These are phyloP conservation scores for Saposhnikovia divaricata DNA, from an alignment of 129 eudicot genomes.

Conservation along the genomic window DNA sequence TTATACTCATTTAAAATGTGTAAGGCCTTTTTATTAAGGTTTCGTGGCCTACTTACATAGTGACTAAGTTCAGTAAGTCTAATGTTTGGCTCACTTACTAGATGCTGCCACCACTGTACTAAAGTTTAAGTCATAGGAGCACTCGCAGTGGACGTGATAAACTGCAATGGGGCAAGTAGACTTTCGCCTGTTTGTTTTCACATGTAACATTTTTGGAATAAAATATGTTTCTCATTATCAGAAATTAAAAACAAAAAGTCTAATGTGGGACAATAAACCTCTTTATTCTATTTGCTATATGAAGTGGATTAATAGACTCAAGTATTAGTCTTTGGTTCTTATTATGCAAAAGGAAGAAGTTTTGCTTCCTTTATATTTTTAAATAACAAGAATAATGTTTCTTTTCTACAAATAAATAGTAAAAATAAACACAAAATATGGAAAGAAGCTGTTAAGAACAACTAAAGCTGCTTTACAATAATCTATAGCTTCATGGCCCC, in stretches of 20 bases:
- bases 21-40: background rate
- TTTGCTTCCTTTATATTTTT: background rate
- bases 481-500: background rate
- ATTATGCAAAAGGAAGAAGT: too few relatives aligned
- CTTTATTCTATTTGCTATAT: background rate
- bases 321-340: background rate
- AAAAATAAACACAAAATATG: background rate
- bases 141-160: background rate
- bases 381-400: background rate
- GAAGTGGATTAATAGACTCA: background rate
- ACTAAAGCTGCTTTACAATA: background rate
- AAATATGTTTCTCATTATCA: background rate
- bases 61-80: background rate
- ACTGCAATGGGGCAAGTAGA: background rate
- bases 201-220: background rate
- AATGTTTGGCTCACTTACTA: background rate
- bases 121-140: background rate
- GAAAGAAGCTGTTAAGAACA: background rate
- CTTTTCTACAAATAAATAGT: background rate
- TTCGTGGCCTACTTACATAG: background rate
- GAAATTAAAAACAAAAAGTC: background rate
- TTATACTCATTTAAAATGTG: background rate
- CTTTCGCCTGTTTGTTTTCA: background rate
- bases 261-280: background rate
- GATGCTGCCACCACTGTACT: conserved; percentile 3